Conservation (phyloP, 1,284 basidiomycete species). For the Heterobasidion occidentale region DNA sequence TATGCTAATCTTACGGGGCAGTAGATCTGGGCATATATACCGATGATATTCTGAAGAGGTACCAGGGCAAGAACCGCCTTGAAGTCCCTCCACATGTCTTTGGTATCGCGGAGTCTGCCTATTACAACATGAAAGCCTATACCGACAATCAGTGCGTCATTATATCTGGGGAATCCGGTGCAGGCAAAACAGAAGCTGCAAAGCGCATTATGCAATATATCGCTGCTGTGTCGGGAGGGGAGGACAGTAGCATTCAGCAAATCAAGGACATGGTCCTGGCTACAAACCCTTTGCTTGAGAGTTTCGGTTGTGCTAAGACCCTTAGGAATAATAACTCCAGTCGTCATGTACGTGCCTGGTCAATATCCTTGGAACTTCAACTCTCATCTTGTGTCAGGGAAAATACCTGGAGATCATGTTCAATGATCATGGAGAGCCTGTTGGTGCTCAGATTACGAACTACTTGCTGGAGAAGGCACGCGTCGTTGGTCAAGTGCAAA, state of each 20-base stretch:
- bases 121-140: conserved; percentile 99
- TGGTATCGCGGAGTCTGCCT: conserved; percentile 92
- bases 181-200: conserved; percentile 95
- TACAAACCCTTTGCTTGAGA: conserved; percentile 95
- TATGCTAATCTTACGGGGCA: neutral
- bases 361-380: conserved; percentile 1
- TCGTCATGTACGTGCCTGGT: conserved; percentile 72
- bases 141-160: conserved; percentile 99
- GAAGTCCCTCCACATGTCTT: conserved; percentile 99
- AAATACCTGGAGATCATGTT: conserved; percentile 99
- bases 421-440: conserved; percentile 86
- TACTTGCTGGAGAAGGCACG: conserved; percentile 97
- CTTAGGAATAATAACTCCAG: conserved; percentile 98
- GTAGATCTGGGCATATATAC: conserved; percentile 96
- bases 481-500: conserved; percentile 94
- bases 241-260: conserved; percentile 83
- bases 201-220: conserved; percentile 99
- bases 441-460: conserved; percentile 98
- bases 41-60: conserved; percentile 77
- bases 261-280: conserved; percentile 99
- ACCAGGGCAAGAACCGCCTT: conserved; percentile 96
- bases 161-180: conserved; percentile 97
- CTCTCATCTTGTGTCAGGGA: conserved; percentile 48
- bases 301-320: conserved; percentile 99
- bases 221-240: conserved; percentile 88